Evolutionary conservation across 768 basidiomycete genomes (phyloP), one percentile per base, ranked within the genome.

Genomic region (Vararia minispora): DNA sequence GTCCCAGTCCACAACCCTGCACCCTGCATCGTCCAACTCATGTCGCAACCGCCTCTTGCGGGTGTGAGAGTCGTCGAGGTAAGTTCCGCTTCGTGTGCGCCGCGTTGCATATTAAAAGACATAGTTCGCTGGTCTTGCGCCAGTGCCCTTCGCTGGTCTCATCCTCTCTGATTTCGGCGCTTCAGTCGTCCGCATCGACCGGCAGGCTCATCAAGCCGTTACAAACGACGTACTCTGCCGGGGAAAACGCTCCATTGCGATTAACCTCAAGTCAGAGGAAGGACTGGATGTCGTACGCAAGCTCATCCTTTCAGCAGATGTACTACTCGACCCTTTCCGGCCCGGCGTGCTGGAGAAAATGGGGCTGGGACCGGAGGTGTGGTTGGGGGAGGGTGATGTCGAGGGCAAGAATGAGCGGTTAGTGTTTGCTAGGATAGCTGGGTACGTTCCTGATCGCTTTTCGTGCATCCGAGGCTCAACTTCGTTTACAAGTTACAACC

Each of bases 121-220:
- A 12, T 28, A 88, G 81, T 85, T 88, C 51, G 85, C 78, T 20
- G 86, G 85, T 22, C 66, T 89, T 20, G 86, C 85, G 3, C 86
- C 86, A 1, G 85, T 74, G 1, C 85, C 86, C 0, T 88, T 84
- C 47, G 74, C 82, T 7, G 83, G 82, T 21, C 66, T 88, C 29
- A 53, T 88, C 31, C 68, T 90, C 24, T 76, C 84, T 2, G 85
- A 88, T 58, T 76, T 79, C 48, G 85, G 86, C 3, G 86, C 85
- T 25, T 69, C 68, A 32, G 85, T 89, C 28, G 71, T 72, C 14
- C 77, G 86, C 22, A 65, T 90, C 35, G 86, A 90, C 63, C 66
- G 69, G 33, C 37, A 49, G 2, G 5, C 35, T 22, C 12, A 22
- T 6, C 24, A 40, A 2, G 10, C 41, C 2, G 29, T 44, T n/a